Conservation (phyloP, 2,329 filamentous ascomycete species). For the Colletotrichum destructivum region DNA sequence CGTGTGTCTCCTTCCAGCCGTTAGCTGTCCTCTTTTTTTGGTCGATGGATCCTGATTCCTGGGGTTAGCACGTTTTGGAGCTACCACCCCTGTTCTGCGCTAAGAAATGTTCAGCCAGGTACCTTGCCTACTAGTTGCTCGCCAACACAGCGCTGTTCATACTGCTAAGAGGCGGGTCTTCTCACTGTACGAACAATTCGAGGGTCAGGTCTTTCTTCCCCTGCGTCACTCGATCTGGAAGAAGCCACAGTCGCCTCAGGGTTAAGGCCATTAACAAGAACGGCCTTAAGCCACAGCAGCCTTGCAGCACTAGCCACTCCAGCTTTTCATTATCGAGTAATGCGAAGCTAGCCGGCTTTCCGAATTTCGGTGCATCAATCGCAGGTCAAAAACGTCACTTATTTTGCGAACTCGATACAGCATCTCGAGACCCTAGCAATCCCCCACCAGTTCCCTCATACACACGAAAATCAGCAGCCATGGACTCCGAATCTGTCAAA, state of each 20-base stretch:
- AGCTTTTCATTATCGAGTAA: slow-evolving; percentile 26
- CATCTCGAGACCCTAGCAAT: background rate
- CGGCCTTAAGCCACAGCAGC: slow-evolving; percentile 29
- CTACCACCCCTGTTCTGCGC: slow-evolving; percentile 40
- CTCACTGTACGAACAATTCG: background rate
- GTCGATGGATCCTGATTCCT: slow-evolving; percentile 42
- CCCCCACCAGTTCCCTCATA: slow-evolving; percentile 40
- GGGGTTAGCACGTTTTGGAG: slow-evolving; percentile 43
- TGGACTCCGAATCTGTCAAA: slow-evolving; percentile 73
- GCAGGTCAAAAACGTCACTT: slow-evolving; percentile 14
- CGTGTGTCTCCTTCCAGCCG: slow-evolving; percentile 44
- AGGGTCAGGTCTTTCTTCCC: slow-evolving; percentile 6
- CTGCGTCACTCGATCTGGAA: slow-evolving; percentile 22
- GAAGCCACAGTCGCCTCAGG: slow-evolving; percentile 22
- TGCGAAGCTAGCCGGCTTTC: slow-evolving; percentile 23
- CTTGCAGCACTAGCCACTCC: slow-evolving; percentile 30
- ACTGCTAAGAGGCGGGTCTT: slow-evolving; percentile 11
- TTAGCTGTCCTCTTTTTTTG: slow-evolving; percentile 49
- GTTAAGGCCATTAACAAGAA: background rate
- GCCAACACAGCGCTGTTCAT: slow-evolving; percentile 12
- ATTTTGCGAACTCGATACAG: background rate
- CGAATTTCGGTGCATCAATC: slow-evolving; percentile 18
- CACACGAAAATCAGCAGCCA: slow-evolving; percentile 51
- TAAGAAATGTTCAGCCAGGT: slow-evolving; percentile 28
- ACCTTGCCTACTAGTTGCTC: slow-evolving; percentile 3